Conservation (phyloP, 2,329 filamentous ascomycete species). For the Moelleriella libera region DNA sequence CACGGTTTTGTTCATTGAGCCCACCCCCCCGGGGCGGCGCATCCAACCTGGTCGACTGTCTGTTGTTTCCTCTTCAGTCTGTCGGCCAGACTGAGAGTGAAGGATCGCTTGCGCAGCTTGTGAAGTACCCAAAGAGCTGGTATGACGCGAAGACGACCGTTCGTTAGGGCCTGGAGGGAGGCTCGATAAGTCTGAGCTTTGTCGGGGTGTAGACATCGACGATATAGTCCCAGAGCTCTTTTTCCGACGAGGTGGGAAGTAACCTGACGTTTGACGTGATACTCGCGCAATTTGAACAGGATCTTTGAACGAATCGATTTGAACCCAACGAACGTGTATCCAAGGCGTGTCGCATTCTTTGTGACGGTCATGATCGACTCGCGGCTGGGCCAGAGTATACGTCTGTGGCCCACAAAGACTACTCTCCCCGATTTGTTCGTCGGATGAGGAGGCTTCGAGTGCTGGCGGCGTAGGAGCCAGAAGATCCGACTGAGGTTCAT, state of each 20-base stretch:
- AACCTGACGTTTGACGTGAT: constrained; percentile 66
- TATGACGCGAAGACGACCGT: constrained; percentile 22
- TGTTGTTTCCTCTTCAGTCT: constrained; percentile 21
- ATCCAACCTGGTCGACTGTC: constrained; percentile 46
- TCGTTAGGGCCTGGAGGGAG: constrained; percentile 21
- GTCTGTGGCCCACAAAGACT: too few relatives aligned
- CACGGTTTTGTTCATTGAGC: constrained; percentile 59
- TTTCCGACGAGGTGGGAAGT: constrained; percentile 81
- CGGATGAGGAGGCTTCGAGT: constrained; percentile 11
- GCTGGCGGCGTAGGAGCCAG: constrained; percentile 31
- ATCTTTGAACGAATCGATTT: constrained; percentile 52
- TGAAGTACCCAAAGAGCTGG: constrained; percentile 21
- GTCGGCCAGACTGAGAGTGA: constrained; percentile 10
- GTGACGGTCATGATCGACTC: constrained; percentile 3
- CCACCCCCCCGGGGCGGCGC: constrained; percentile 75
- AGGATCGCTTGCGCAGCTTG: background rate
- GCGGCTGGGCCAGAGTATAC: too few relatives aligned
- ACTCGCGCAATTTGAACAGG: constrained; percentile 80
- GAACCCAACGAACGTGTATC: constrained; percentile 83
- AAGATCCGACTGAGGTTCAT: constrained; percentile 31
- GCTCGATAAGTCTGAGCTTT: constrained; percentile 46
- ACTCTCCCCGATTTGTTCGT: constrained; percentile 6
- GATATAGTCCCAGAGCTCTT: constrained; percentile 62
- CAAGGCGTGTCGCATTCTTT: constrained; percentile 52
- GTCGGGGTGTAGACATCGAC: constrained; percentile 50